Evolutionary conservation across 78 protist species (phyloP).

Genomic region (Diacronema lutheri): DNA sequence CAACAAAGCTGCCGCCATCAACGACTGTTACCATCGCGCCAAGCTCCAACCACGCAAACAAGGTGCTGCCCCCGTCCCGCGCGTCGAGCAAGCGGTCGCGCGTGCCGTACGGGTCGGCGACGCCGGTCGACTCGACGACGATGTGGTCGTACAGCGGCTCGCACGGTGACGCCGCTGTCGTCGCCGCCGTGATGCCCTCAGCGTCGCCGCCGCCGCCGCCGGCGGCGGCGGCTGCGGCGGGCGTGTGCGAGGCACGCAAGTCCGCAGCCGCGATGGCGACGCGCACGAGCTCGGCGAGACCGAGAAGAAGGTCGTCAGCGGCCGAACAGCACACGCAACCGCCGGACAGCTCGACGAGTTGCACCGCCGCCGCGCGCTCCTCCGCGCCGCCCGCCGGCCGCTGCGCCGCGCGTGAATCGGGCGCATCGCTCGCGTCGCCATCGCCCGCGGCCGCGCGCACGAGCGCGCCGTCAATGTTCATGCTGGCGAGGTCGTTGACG

Average conservation of each 20-base stretch:
- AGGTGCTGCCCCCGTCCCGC: neutral
- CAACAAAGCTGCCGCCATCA: slow-evolving; percentile 14
- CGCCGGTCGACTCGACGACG: slow-evolving; percentile 35
- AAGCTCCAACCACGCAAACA: slow-evolving; percentile 5
- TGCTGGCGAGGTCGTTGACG: slow-evolving; percentile 76
- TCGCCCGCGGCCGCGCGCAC: slow-evolving; percentile 27
- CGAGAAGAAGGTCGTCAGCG: neutral
- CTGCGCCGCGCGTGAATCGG: no score
- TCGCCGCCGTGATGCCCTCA: no score
- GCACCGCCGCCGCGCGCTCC: neutral
- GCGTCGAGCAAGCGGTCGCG: slow-evolving; percentile 18
- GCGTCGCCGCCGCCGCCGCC: no score
- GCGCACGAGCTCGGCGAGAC: neutral
- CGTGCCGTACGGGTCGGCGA: slow-evolving; percentile 29
- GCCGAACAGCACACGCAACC: slow-evolving; percentile 87
- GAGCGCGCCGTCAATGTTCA: slow-evolving; percentile 82
- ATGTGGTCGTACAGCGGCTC: slow-evolving; percentile 30
- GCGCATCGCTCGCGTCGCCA: no score
- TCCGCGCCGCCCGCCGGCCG: no score
- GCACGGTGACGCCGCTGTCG: no score
- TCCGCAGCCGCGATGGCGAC: neutral
- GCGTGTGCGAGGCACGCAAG: no score
- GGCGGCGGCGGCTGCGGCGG: no score
- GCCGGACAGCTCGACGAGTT: slow-evolving; percentile 74
- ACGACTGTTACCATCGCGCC: slow-evolving; percentile 41